Evolutionary conservation across 345 rosid genomes (phyloP).

Genomic region (Lepidium aucheri): DNA sequence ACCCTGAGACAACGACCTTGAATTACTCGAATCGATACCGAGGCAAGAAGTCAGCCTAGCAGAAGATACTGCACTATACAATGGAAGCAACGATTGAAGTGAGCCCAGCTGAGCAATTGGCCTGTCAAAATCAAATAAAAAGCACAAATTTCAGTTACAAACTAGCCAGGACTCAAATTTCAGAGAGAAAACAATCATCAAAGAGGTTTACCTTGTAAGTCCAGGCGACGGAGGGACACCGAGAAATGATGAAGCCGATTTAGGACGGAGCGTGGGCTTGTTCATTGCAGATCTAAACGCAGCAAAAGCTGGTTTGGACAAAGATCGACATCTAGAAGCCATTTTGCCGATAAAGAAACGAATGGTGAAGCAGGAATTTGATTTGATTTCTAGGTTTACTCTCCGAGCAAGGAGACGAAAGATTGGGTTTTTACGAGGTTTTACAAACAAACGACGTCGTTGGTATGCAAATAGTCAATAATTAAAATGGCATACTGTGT

Average conservation of each 20-base stretch:
- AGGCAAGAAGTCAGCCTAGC: constrained; percentile 90
- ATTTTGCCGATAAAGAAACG: constrained; percentile 26
- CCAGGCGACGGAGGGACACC: constrained; percentile 35
- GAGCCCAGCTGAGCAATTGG: constrained; percentile 53
- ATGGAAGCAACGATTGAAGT: constrained; percentile 77
- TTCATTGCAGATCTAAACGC: constrained; percentile 43
- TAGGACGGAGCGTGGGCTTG: constrained; percentile 46
- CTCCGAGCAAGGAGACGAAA: not conserved
- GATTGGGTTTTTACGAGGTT: constrained; percentile 21
- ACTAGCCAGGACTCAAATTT: not conserved
- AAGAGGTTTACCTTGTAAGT: constrained; percentile 30
- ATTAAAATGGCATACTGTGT: not conserved
- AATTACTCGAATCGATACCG: constrained; percentile 60
- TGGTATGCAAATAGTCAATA: not conserved
- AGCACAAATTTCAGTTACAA: not conserved
- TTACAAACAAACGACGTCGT: constrained; percentile 5
- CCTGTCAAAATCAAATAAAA: constrained; percentile 35
- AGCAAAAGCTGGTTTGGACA: constrained; percentile 47
- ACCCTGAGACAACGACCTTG: constrained; percentile 97
- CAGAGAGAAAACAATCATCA: not conserved
- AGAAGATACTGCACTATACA: constrained; percentile 70
- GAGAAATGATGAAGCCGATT: constrained; percentile 32
- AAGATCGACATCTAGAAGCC: constrained; percentile 75
- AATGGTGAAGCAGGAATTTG: not conserved
- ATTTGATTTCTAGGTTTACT: constrained; percentile 5